phyloP scores from a whole-genome alignment of 2,329 filamentous ascomycete genomes.

The Teratosphaeria pseudoeucalypti region DNA sequence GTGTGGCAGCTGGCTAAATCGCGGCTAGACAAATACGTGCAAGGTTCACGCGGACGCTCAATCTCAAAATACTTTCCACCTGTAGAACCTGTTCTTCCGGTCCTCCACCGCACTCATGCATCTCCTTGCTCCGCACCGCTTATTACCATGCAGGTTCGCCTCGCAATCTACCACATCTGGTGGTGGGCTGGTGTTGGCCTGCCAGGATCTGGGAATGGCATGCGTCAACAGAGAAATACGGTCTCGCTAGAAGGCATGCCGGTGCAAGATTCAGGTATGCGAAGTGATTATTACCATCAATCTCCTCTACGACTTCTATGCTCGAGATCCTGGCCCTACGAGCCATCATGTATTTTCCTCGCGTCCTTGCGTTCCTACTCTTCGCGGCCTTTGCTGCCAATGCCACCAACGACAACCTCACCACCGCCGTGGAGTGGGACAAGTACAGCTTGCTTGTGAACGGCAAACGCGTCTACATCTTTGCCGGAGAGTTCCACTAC shows the following conservation, averaged over 20 bases:
- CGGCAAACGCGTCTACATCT: conserved; percentile 42
- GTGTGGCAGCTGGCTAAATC: too few relatives aligned
- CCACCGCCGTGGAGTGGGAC: conserved; percentile 42
- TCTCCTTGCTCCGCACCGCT: not conserved
- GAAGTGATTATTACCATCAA: not conserved
- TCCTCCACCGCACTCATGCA: not conserved
- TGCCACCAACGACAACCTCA: conserved; percentile 31
- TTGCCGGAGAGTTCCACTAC: conserved; percentile 46
- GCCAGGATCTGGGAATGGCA: not conserved
- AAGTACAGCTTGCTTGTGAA: conserved; percentile 44
- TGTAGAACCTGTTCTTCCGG: not conserved
- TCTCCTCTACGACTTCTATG: not conserved
- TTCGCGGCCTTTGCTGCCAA: not conserved
- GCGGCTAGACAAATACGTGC: not conserved
- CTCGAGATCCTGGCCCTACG: not conserved
- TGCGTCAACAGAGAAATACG: not conserved
- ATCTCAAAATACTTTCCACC: not conserved
- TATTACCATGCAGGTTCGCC: not conserved
- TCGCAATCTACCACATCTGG: not conserved
- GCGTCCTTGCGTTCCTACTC: not conserved
- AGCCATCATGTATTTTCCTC: not conserved
- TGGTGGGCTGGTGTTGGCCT: not conserved
- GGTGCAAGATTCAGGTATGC: not conserved
- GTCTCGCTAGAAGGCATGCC: not conserved
- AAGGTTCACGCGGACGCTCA: not conserved